Conservation (phyloP, 208 protist genomes). For the Crithidia bombi region DNA sequence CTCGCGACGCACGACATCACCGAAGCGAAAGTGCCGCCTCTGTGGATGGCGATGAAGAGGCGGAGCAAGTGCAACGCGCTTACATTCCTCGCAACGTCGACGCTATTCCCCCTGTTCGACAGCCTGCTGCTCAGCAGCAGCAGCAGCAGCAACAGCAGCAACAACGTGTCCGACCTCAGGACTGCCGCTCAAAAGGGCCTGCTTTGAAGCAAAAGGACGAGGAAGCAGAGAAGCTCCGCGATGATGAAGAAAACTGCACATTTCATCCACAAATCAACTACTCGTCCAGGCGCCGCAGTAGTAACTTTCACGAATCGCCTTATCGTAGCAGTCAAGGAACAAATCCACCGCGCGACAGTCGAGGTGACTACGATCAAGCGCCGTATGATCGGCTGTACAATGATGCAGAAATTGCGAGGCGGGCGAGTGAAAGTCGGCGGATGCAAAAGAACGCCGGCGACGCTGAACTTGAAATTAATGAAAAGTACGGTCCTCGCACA, state of each 20-base stretch:
- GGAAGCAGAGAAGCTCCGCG: conserved; percentile 12
- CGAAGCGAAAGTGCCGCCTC: conserved; percentile 11
- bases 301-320: neutral
- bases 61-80: neutral
- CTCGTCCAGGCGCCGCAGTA: neutral
- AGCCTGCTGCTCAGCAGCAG: neutral
- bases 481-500: neutral
- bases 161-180: neutral
- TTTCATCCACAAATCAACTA: conserved; percentile 47
- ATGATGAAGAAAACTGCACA: conserved; percentile 48
- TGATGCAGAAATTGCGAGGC: conserved; percentile 24
- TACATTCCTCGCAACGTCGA: conserved; percentile 1
- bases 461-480: conserved; percentile 10
- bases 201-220: neutral
- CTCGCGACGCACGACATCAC: neutral
- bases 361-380: conserved; percentile 11
- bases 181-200: neutral
- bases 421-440: neutral
- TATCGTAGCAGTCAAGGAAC: conserved; percentile 6
- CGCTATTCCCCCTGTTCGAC: neutral
- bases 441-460: conserved; percentile 5
- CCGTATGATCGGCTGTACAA: conserved; percentile 22
- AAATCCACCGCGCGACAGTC: conserved; percentile 5
- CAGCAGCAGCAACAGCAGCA: neutral
- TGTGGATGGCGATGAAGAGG: neutral